Percentiles rank a stretch among this genome's conserved stretches.
Evolutionary conservation across 345 rosid species (phyloP).

Genomic region (Citrus unshiu): DNA sequence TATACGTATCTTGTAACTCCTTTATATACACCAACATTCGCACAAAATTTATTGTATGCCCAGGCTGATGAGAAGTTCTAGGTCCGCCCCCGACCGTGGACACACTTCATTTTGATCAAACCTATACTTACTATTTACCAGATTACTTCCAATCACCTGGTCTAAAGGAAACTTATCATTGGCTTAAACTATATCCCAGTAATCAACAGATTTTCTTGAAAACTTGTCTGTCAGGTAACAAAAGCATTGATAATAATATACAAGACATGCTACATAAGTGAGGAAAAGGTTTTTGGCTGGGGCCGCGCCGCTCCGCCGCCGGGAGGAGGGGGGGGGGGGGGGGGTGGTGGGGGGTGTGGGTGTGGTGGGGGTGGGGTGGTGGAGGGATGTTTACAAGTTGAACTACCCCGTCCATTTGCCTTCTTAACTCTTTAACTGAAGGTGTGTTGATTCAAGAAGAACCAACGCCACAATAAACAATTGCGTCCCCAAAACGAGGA

Average conservation of each 20-base stretch:
- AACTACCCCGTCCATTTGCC: neutral
- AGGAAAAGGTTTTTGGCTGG: too few species aligned
- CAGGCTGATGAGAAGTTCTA: too few species aligned
- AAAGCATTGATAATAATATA: neutral
- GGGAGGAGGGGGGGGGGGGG: too few species aligned
- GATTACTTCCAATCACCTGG: neutral
- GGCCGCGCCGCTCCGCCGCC: too few species aligned
- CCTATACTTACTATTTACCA: neutral
- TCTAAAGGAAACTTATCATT: neutral
- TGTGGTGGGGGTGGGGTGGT: too few species aligned
- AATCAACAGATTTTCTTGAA: neutral
- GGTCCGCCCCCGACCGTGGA: too few species aligned
- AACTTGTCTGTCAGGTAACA: neutral
- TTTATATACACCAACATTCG: too few species aligned
- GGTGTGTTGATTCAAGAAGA: neutral
- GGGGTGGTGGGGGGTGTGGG: too few species aligned
- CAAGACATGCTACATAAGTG: neutral
- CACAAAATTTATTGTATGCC: too few species aligned
- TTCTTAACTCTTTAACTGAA: neutral
- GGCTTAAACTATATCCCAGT: neutral
- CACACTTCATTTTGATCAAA: too few species aligned
- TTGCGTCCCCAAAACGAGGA: neutral
- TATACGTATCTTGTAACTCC: too few species aligned
- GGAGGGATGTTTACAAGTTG: too few species aligned
- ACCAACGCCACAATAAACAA: neutral